Evolutionary conservation across 768 basidiomycete species (phyloP).

Genomic region (Austroboletus eburneus): DNA sequence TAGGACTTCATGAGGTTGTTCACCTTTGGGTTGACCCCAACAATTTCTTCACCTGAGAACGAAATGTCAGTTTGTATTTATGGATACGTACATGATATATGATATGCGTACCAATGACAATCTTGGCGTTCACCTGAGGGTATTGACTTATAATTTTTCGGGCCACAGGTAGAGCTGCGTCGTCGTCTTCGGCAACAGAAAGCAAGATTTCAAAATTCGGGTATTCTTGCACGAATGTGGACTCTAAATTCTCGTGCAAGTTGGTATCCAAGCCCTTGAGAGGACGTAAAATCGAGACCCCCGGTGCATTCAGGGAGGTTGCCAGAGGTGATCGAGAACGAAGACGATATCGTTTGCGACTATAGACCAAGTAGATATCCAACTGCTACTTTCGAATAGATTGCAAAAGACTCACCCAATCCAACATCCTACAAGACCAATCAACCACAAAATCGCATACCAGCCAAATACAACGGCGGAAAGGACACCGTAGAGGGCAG

Average conservation of each 20-base stretch:
- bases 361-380: constrained; percentile 34
- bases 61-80: constrained; percentile 3
- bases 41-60: constrained; percentile 64
- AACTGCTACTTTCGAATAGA: too few relatives aligned
- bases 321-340: constrained; percentile 60
- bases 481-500: constrained; percentile 10
- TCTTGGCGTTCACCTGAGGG: constrained; percentile 63
- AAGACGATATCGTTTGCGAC: constrained; percentile 70
- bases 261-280: constrained; percentile 94
- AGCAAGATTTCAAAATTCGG: constrained; percentile 88
- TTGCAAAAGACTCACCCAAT: constrained; percentile 77
- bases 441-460: constrained; percentile 59
- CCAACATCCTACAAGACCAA: constrained; percentile 63
- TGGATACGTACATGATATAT: too few relatives aligned
- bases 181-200: constrained; percentile 82
- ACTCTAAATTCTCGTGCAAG: constrained; percentile 93
- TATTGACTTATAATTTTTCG: constrained; percentile 74
- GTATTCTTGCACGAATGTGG: constrained; percentile 89
- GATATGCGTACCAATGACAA: constrained; percentile 65
- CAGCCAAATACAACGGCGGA: constrained; percentile 52
- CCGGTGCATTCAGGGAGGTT: constrained; percentile 58
- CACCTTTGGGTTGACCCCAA: constrained; percentile 95
- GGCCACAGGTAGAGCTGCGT: constrained; percentile 86
- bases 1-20: constrained; percentile 93
- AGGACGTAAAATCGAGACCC: constrained; percentile 91